These are phyloP conservation scores for Leptodermis oblonga DNA, from an alignment of 257 asterid species.

Conservation along the genomic window DNA sequence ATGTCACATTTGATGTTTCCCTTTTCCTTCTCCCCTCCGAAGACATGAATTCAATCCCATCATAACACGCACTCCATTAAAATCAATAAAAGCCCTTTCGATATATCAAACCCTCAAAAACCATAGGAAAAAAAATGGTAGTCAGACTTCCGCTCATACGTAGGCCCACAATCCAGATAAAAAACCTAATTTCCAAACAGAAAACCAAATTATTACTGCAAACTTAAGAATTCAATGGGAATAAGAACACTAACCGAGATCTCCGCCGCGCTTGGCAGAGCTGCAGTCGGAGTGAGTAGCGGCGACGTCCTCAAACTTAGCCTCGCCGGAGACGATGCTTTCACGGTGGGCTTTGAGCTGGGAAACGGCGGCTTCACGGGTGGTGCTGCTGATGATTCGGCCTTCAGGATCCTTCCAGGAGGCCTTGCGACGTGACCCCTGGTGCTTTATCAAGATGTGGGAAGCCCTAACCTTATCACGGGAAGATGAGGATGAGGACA, in stretches of 20 bases:
- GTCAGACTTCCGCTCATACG: not conserved
- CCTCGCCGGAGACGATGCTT: constrained; percentile 62
- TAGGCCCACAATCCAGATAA: not conserved
- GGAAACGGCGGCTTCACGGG: constrained; percentile 69
- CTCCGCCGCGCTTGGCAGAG: constrained; percentile 98
- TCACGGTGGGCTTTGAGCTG: constrained; percentile 61
- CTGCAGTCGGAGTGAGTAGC: constrained; percentile 66
- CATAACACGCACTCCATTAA: not conserved
- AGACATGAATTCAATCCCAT: too few species aligned
- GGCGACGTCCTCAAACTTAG: constrained; percentile 71
- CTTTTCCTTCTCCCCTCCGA: not conserved
- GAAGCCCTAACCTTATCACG: constrained; percentile 80
- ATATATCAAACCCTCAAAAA: not conserved
- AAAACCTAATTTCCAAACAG: not conserved
- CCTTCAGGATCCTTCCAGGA: constrained; percentile 99
- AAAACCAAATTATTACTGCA: not conserved
- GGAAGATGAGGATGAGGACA: constrained; percentile 52
- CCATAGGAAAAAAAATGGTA: not conserved
- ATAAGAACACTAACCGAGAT: constrained; percentile 55
- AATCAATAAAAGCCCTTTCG: not conserved
- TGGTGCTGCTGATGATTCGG: constrained; percentile 56
- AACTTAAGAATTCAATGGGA: not conserved
- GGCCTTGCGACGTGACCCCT: constrained; percentile 87
- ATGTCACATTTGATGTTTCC: not conserved
- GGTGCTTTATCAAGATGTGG: constrained; percentile 90